A percentile compares a stretch with the other conserved stretches of the same genome.
phyloP scores from a whole-genome alignment of 257 asterid genomes.

The Penstemon eatonii region DNA sequence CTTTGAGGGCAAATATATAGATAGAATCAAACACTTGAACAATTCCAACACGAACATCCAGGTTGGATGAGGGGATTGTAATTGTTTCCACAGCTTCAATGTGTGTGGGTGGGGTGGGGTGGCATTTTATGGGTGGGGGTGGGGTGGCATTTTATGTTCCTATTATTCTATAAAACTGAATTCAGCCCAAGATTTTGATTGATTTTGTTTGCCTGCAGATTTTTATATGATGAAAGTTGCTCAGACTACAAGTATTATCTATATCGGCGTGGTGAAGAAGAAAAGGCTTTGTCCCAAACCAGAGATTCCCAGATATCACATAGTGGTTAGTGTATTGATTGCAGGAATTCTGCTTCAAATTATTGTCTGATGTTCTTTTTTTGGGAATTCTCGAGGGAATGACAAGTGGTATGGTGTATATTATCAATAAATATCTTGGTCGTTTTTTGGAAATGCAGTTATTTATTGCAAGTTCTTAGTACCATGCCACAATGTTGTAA shows the following conservation, averaged over 20 bases:
- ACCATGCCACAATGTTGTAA: not conserved
- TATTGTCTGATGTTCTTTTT: constrained; percentile 7
- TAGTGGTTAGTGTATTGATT: constrained; percentile 32
- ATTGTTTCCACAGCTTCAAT: not conserved
- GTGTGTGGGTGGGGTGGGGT: too few species aligned
- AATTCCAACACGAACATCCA: not conserved
- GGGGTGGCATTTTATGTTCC: not conserved
- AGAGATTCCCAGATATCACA: too few species aligned
- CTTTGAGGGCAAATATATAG: not conserved
- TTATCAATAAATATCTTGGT: constrained; percentile 7
- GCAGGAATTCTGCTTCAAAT: constrained; percentile 2
- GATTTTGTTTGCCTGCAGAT: constrained; percentile 45
- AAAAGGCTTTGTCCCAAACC: too few species aligned
- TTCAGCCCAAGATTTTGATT: constrained; percentile 11
- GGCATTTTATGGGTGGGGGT: not conserved
- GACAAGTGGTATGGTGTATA: constrained; percentile 5
- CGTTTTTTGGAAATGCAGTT: constrained; percentile 17
- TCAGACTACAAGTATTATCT: too few species aligned
- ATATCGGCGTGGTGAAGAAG: too few species aligned
- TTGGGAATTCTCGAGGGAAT: constrained; percentile 14
- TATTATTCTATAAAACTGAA: not conserved
- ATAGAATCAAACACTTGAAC: not conserved
- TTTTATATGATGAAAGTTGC: constrained; percentile 21
- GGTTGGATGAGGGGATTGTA: not conserved
- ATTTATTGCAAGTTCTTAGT: not conserved